These are phyloP conservation scores for Zanthoxylum bungeanum DNA, from an alignment of 345 rosid genomes.

Conservation along the genomic window DNA sequence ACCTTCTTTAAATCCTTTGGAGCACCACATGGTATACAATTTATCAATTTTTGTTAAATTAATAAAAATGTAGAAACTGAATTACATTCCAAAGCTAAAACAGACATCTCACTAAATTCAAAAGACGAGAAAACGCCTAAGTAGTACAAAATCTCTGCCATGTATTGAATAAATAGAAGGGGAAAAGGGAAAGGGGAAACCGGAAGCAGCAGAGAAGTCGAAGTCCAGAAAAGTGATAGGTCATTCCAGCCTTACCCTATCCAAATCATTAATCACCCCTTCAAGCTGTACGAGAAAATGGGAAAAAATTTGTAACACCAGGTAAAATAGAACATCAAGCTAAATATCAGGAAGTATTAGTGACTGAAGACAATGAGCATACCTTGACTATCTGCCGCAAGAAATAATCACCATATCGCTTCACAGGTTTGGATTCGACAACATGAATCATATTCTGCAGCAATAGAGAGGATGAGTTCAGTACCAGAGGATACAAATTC, in stretches of 20 bases:
- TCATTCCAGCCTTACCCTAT: conserved; percentile 74
- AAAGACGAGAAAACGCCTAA: neutral
- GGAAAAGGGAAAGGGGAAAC: neutral
- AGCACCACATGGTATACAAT: neutral
- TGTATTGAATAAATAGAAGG: neutral
- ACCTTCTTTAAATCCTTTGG: neutral
- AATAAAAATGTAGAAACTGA: neutral
- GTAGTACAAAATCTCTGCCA: conserved; percentile 11
- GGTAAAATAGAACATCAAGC: neutral
- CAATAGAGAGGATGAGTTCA: conserved; percentile 5
- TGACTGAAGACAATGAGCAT: neutral
- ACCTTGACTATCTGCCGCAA: conserved; percentile 96
- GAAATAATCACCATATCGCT: conserved; percentile 83
- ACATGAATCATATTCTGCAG: conserved; percentile 87
- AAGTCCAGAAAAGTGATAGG: neutral
- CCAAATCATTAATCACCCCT: conserved; percentile 80
- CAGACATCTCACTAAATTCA: neutral
- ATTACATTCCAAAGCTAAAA: conserved; percentile 9
- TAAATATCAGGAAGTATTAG: neutral
- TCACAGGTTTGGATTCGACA: conserved; percentile 69
- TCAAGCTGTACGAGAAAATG: conserved; percentile 57
- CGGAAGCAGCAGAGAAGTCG: neutral
- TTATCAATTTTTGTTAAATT: neutral
- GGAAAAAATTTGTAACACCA: neutral
- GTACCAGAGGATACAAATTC: neutral